Conservation (phyloP, 352 stramenopile species). For the Pythium phragmiticola region DNA sequence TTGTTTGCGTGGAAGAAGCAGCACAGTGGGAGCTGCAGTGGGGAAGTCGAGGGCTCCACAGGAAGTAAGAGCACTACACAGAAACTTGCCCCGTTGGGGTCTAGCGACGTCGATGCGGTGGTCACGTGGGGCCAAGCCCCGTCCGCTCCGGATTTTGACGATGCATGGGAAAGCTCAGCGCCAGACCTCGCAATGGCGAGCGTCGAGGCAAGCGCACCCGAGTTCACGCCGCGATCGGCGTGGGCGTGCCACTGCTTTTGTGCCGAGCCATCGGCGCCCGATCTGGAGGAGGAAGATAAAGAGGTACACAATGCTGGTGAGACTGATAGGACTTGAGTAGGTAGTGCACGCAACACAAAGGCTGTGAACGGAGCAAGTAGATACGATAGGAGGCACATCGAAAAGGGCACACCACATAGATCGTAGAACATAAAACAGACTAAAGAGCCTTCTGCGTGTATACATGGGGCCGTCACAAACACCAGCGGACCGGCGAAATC, state of each 20-base stretch:
- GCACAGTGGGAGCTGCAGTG: background rate
- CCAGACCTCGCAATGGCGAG: background rate
- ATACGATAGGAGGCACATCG: no score
- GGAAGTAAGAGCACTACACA: background rate
- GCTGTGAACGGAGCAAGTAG: no score
- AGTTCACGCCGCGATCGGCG: background rate
- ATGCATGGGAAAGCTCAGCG: background rate
- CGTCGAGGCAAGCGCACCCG: background rate
- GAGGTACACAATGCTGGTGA: background rate
- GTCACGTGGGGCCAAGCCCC: background rate
- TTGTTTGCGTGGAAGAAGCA: slow-evolving; percentile 2
- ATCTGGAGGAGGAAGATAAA: background rate
- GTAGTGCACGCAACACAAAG: background rate
- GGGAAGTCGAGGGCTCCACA: background rate
- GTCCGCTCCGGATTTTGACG: background rate
- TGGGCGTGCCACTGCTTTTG: slow-evolving; percentile 6
- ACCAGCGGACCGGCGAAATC: no score
- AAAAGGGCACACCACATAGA: no score
- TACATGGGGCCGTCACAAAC: no score
- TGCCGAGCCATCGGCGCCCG: background rate
- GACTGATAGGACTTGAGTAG: background rate
- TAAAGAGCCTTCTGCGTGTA: no score
- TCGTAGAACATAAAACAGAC: no score
- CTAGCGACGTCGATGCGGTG: background rate
- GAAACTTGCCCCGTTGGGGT: background rate